A percentile compares a stretch with the other conserved stretches of the same genome.
These are phyloP conservation scores for Aspergillus ochraceoroseus DNA, from an alignment of 2,329 filamentous ascomycete species.

Conservation along the genomic window DNA sequence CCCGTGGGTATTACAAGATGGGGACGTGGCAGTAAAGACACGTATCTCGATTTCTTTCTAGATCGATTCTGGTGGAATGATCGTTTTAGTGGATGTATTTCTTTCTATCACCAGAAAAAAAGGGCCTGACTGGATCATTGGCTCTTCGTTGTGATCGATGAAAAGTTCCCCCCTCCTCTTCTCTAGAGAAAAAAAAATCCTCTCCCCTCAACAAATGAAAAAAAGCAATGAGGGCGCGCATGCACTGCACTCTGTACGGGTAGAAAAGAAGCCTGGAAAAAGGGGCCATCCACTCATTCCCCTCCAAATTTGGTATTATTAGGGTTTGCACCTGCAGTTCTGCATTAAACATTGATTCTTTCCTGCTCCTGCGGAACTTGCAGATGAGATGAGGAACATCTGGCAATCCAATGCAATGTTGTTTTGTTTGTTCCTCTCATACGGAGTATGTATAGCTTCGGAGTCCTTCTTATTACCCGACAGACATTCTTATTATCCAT, in stretches of 20 bases:
- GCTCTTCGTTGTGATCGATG: slow-evolving; percentile 1
- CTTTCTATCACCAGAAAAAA: slow-evolving; percentile 3
- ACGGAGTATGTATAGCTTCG: too few species aligned
- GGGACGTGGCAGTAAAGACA: slow-evolving; percentile 9
- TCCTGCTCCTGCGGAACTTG: background rate
- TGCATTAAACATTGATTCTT: background rate
- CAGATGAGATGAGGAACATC: background rate
- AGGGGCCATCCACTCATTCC: slow-evolving; percentile 11
- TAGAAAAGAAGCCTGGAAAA: slow-evolving; percentile 15
- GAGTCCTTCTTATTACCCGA: too few species aligned
- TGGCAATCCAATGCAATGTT: too few species aligned
- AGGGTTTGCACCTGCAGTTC: background rate
- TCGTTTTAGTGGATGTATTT: too few species aligned
- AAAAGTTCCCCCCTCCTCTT: too few species aligned
- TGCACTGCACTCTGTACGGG: background rate
- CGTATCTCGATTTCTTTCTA: background rate
- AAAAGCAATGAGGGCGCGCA: slow-evolving; percentile 1
- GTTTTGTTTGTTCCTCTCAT: too few species aligned
- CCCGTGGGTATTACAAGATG: background rate
- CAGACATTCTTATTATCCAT: too few species aligned
- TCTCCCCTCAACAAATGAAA: slow-evolving; percentile 5
- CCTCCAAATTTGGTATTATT: slow-evolving; percentile 1
- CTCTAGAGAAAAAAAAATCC: too few species aligned
- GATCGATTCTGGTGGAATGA: slow-evolving; percentile 2
- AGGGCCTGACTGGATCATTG: too few species aligned